Evolutionary conservation across 1,284 basidiomycete genomes (phyloP), one percentile per base, ranked within the genome.

Genomic region (Microbotryomycetes sp.): DNA sequence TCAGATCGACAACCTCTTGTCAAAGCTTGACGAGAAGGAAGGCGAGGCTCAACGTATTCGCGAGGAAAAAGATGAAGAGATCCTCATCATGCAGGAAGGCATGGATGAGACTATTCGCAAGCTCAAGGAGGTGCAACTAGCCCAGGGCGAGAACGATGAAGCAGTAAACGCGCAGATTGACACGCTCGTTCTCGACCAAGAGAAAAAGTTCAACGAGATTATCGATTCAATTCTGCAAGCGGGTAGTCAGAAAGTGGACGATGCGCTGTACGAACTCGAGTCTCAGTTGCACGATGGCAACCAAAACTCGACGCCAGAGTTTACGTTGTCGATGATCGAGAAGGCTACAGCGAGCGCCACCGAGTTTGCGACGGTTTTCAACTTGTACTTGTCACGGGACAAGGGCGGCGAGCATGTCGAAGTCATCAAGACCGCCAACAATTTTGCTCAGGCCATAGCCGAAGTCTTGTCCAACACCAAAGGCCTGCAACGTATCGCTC

Each of bases 161-260:
- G 89, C 92, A 0, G 90, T 91, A 64, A 91, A 92, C 73, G 89
- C 91, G 15, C 91, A 97, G 75, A 92, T 99, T 71, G 94, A 98
- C 76, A 96, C 87, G 1, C 82, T 99, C 69, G 96, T 98, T 68
- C 81, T 99, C 62, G 96, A 99, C 76, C 91, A 97, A 74, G 84
- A 91, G 74, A 97, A 97, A 81, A 96, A 97, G 78, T 81, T 99
- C 71, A 98, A 98, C 77, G 84, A 91, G 70, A 96, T 99, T 75
- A 97, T 99, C 73, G 91, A 99, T 77, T 98, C 96, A 3, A 97
- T 98, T 73, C 80, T 99, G 31, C 89, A 96, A 75, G 89, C 91
- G 9, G 97, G 94, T 73, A 89, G 94, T 41, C 89, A 94, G 70
- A 97, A 97, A 77, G 85, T 98, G 52, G 96, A 99, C 72, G 94